Conservation (phyloP, 352 stramenopile species). For the Phytophthora pini region DNA sequence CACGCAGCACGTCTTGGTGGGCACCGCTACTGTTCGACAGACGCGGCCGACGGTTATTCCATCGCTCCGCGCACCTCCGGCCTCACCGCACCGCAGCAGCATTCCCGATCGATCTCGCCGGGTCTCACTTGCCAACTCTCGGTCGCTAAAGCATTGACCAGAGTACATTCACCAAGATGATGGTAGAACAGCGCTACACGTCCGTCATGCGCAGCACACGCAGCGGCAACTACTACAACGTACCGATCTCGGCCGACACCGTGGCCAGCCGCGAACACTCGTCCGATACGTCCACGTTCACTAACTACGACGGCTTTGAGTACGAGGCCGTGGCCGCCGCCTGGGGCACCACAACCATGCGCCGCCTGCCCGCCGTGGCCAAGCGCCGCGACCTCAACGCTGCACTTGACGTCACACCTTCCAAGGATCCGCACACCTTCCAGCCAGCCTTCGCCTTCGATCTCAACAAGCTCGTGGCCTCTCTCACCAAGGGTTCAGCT, state of each 20-base stretch:
- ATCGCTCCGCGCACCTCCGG: conserved; percentile 17
- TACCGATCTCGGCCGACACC: conserved; percentile 45
- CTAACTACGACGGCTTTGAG: conserved; percentile 23
- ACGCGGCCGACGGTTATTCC: conserved; percentile 19
- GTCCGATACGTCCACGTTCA: conserved; percentile 28
- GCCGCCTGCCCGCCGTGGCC: conserved; percentile 36
- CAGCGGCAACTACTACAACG: conserved; percentile 71
- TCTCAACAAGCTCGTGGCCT: conserved; percentile 58
- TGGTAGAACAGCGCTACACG: conserved; percentile 52
- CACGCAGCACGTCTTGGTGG: conserved; percentile 30
- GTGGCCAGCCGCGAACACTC: conserved; percentile 17
- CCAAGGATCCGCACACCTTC: conserved; percentile 45
- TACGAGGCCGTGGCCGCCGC: conserved; percentile 40
- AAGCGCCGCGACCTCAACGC: conserved; percentile 52
- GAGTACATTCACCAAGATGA: conserved; percentile 32
- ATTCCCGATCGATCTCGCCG: conserved; percentile 1
- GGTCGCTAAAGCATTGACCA: conserved; percentile 13
- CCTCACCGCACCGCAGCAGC: conserved; percentile 5
- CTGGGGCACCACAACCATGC: conserved; percentile 53
- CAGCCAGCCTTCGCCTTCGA: conserved; percentile 64
- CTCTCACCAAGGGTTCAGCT: conserved; percentile 38
- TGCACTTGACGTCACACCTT: conserved; percentile 41
- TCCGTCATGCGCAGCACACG: conserved; percentile 64
- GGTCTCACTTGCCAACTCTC: conserved; percentile 30
- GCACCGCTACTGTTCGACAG: conserved; percentile 18